phyloP scores from a whole-genome alignment of 2,329 filamentous ascomycete genomes.

The Aureobasidium namibiae region DNA sequence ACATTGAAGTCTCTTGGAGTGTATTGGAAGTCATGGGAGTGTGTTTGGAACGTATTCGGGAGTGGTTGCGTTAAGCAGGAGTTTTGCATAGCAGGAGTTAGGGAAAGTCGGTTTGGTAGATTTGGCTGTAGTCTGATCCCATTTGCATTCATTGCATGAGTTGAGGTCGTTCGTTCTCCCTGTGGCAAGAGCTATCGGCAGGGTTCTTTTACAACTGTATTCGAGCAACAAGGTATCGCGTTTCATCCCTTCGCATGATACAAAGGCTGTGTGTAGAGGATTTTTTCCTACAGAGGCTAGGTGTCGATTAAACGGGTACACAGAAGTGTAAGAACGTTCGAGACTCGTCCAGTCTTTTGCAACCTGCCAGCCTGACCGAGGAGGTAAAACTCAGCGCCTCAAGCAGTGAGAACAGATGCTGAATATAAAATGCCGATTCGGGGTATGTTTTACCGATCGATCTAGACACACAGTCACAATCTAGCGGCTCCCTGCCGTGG shows the following conservation, averaged over 20 bases:
- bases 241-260: too few relatives aligned
- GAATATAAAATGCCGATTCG: neutral
- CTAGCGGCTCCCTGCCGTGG: conserved; percentile 6
- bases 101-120: neutral
- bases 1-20: too few relatives aligned
- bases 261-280: neutral
- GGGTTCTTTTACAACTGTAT: neutral
- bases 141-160: neutral
- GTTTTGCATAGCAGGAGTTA: conserved; percentile 1
- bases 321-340: neutral
- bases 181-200: too few relatives aligned
- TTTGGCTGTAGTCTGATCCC: neutral
- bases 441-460: neutral
- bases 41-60: neutral
- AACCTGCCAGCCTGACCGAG: neutral
- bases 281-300: neutral
- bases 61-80: neutral
- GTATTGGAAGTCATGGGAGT: too few relatives aligned
- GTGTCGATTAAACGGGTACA: neutral
- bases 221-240: too few relatives aligned
- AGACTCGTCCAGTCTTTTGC: neutral
- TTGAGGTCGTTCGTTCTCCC: too few relatives aligned
- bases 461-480: neutral
- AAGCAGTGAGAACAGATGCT: neutral
- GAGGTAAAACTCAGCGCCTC: neutral